phyloP scores from a whole-genome alignment of 2,329 filamentous ascomycete species.

The Stachybotrys chartarum region DNA sequence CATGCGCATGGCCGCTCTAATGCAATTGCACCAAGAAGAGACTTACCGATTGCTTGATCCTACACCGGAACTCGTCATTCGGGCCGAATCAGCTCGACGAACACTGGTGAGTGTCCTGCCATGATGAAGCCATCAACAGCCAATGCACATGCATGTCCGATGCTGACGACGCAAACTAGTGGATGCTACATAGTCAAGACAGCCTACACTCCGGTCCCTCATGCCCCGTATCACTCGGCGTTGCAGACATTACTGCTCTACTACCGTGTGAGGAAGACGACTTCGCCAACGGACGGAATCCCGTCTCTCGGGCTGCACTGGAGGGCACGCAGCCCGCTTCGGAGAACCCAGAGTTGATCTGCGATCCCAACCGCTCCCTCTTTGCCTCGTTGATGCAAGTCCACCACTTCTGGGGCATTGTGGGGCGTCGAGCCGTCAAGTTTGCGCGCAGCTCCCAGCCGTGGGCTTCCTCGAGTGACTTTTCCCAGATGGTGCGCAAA shows the following conservation, averaged over 20 bases:
- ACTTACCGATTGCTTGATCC: constrained; percentile 38
- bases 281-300: constrained; percentile 40
- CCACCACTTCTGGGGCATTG: constrained; percentile 46
- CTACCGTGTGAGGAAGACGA: constrained; percentile 46
- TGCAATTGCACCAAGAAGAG: constrained; percentile 49
- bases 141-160: neutral
- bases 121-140: neutral
- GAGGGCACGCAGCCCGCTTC: constrained; percentile 44
- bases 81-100: constrained; percentile 48
- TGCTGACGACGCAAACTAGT: constrained; percentile 23
- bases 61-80: constrained; percentile 36
- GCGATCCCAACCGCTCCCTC: constrained; percentile 38
- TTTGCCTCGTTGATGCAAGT: constrained; percentile 50
- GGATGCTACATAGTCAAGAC: constrained; percentile 54
- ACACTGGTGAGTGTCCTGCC: constrained; percentile 37
- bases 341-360: constrained; percentile 34
- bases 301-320: constrained; percentile 42
- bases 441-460: constrained; percentile 35
- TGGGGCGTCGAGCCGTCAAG: constrained; percentile 40
- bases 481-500: constrained; percentile 32
- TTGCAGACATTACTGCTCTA: constrained; percentile 46
- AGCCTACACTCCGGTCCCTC: constrained; percentile 46
- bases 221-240: constrained; percentile 42
- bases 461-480: constrained; percentile 41
- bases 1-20: constrained; percentile 46